Evolutionary conservation across 2,329 filamentous ascomycete genomes (phyloP), one percentile per base, ranked within the genome.

Genomic region (Trichoderma afroharzianum): DNA sequence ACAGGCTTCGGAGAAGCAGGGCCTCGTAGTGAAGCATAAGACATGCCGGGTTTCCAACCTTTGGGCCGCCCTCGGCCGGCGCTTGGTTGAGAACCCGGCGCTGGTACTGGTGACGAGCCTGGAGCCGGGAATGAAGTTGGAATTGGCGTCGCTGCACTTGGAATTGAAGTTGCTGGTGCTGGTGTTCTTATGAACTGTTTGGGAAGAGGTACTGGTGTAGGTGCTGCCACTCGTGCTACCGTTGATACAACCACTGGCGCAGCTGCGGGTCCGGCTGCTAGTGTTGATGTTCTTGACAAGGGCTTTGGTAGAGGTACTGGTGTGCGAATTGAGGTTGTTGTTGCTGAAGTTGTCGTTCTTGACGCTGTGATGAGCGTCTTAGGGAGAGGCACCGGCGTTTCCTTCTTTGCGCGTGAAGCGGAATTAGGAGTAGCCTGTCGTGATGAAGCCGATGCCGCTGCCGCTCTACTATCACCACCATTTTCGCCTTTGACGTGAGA

Each of bases 1-100:
- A 47, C 59, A 33, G 66, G 36, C 30, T 58, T 39, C 36, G 50
- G 55, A n/a, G 67, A n/a, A 18, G 11, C 59, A 21, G 63, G 28
- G 4, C 58, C 68, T 15, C 77, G 74, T 50, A 78, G 73, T 6
- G 68, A 67, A 5, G 77, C 74, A 63, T 77, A 78, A 7, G 79
- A 78, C 74, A 79, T 79, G 68, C 77, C 76, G 4, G 79, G 75
- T 63, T 72, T 79, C 77, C 77, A 87, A 28, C 85, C 86, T 67
- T 85, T 84, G 5, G 87, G 86, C 6, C 87, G 81, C 8, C 87
- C 86, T 47, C 79, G 75, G 15, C 66, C 66, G 43, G 66, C 55
- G n/a, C 55, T 61, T 30, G 36, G 66, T 11, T 50, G 66, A 4
- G 28, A 26, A n/a, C 26, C 28, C 32, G 36, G 18, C 5, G 12